These are phyloP conservation scores for Globisporangium parvum DNA, from an alignment of 352 stramenopile genomes.

Conservation along the genomic window DNA sequence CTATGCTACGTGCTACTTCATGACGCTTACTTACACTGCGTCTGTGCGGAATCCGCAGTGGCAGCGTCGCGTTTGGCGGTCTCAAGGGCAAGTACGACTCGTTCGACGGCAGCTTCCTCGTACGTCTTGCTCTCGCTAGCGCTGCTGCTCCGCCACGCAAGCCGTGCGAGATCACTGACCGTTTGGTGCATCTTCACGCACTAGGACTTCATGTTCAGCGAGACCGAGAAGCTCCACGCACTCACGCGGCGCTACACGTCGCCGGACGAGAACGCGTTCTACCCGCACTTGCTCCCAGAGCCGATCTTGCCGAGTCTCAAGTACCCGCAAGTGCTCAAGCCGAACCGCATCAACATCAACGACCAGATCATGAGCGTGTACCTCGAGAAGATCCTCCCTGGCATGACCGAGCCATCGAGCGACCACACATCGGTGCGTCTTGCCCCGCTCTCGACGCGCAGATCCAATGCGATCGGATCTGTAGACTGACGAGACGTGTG, in stretches of 20 bases:
- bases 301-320: constrained; percentile 90
- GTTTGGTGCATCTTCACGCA: no score
- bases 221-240: constrained; percentile 94
- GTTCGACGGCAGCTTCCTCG: constrained; percentile 79
- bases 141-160: no score
- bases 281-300: constrained; percentile 87
- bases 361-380: constrained; percentile 96
- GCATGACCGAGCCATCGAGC: constrained; percentile 83
- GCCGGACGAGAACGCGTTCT: constrained; percentile 98
- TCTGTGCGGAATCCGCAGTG: constrained; percentile 20
- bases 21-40: neutral
- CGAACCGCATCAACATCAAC: constrained; percentile 98
- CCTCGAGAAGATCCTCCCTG: constrained; percentile 92
- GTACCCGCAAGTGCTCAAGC: constrained; percentile 91
- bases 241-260: constrained; percentile 96
- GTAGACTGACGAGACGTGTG: neutral
- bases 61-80: constrained; percentile 63
- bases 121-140: no score
- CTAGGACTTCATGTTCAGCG: constrained; percentile 97
- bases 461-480: neutral
- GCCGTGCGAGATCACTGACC: no score
- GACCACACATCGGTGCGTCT: constrained; percentile 72
- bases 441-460: no score
- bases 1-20: neutral
- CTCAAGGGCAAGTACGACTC: constrained; percentile 83